A percentile compares a stretch with the other conserved stretches of the same genome.
phyloP scores from a whole-genome alignment of 805 yeast genomes.

The Metschnikowia gruessii region DNA sequence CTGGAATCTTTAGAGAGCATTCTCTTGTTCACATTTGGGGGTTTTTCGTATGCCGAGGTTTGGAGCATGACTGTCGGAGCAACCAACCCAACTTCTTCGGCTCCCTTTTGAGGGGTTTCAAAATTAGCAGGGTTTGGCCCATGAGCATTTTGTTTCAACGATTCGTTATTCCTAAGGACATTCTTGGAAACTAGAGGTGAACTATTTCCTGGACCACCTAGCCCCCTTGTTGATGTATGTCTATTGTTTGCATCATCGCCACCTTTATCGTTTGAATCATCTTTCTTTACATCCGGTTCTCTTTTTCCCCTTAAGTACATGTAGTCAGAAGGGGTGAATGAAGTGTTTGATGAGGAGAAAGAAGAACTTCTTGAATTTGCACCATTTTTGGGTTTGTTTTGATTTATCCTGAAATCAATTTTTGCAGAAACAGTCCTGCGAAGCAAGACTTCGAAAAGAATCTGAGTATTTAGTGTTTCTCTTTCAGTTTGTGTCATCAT shows the following conservation, averaged over 20 bases:
- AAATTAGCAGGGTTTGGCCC: no score
- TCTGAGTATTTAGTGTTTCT: conserved; percentile 27
- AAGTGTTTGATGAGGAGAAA: conserved; percentile 1
- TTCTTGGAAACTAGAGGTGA: no score
- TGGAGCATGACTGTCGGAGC: no score
- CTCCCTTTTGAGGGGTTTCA: no score
- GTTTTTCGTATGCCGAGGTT: no score
- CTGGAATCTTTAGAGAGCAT: no score
- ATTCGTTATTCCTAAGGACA: no score
- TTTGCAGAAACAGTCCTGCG: conserved; percentile 43
- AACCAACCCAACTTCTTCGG: no score
- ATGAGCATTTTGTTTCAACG: no score
- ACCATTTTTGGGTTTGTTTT: background rate
- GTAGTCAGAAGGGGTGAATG: background rate
- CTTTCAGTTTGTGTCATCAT: conserved; percentile 27
- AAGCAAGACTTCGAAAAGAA: conserved; percentile 37
- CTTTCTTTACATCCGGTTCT: background rate
- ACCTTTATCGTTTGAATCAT: background rate
- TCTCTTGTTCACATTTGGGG: no score
- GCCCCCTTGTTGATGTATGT: background rate
- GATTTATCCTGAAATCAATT: conserved; percentile 33
- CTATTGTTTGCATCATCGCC: background rate
- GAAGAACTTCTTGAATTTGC: background rate
- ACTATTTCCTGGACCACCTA: no score
- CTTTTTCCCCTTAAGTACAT: background rate